Percentiles rank a stretch among this genome's conserved stretches.
Conservation (phyloP, 208 protist species). For the Leishmania turanica region DNA sequence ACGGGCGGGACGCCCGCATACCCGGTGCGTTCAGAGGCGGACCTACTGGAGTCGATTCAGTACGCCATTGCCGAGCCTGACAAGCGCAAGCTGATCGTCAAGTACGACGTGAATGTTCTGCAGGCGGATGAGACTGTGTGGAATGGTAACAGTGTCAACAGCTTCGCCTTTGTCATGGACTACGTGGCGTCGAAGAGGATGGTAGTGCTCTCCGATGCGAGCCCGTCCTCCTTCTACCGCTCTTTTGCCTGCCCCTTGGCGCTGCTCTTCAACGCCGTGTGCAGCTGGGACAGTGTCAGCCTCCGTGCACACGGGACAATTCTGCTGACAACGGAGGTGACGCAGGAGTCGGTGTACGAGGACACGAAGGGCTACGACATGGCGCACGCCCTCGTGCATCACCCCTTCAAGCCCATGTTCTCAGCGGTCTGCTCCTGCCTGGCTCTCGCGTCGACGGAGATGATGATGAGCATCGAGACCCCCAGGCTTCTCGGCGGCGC, state of each 20-base stretch:
- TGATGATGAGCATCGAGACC: slow-evolving; percentile 65
- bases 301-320: slow-evolving; percentile 75
- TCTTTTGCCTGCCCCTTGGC: slow-evolving; percentile 64
- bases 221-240: slow-evolving; percentile 78
- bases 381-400: slow-evolving; percentile 79
- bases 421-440: slow-evolving; percentile 75
- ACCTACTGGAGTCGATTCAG: slow-evolving; percentile 56
- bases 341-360: slow-evolving; percentile 61
- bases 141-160: slow-evolving; percentile 83
- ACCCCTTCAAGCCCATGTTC: slow-evolving; percentile 90
- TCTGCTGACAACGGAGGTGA: slow-evolving; percentile 43
- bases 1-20: slow-evolving; percentile 27
- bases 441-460: slow-evolving; percentile 88
- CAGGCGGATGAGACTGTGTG: slow-evolving; percentile 52
- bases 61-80: slow-evolving; percentile 45
- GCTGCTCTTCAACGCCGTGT: slow-evolving; percentile 65
- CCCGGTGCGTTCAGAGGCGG: slow-evolving; percentile 44
- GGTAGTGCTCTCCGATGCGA: slow-evolving; percentile 73
- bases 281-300: slow-evolving; percentile 53
- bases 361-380: slow-evolving; percentile 87
- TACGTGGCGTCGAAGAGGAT: slow-evolving; percentile 58
- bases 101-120: slow-evolving; percentile 70
- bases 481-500: slow-evolving; percentile 49
- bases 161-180: slow-evolving; percentile 79
- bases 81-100: slow-evolving; percentile 71